A percentile compares a stretch with the other conserved stretches of the same genome.
These are phyloP conservation scores for Epichloe elymi DNA, from an alignment of 2,329 filamentous ascomycete species.

Conservation along the genomic window DNA sequence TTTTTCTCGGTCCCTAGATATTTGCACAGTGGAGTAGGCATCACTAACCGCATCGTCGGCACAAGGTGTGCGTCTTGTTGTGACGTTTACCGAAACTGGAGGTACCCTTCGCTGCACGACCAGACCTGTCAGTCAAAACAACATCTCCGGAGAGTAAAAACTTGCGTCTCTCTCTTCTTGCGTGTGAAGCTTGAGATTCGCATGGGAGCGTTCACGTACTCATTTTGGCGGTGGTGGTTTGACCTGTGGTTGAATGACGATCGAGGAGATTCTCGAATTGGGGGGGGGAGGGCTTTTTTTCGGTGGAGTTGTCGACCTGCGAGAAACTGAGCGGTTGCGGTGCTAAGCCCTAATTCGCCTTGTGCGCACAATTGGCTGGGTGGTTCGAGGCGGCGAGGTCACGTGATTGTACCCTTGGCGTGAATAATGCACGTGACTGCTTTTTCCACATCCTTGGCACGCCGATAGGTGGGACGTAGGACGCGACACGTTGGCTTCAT, in stretches of 20 bases:
- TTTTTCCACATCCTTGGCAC: too few relatives aligned
- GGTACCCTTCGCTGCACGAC: constrained; percentile 40
- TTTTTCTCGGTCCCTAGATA: constrained; percentile 7
- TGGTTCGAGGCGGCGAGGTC: constrained; percentile 13
- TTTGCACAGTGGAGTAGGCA: constrained; percentile 2
- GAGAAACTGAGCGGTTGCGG: constrained; percentile 6
- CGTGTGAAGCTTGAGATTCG: not conserved
- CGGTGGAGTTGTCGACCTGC: constrained; percentile 22
- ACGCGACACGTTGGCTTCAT: too few relatives aligned
- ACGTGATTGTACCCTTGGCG: constrained; percentile 18
- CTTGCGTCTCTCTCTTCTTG: not conserved
- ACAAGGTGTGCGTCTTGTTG: constrained; percentile 97
- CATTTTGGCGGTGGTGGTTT: constrained; percentile 40
- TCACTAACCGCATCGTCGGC: constrained; percentile 91
- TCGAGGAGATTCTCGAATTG: constrained; percentile 22
- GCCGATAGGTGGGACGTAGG: too few relatives aligned
- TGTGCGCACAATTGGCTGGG: constrained; percentile 10
- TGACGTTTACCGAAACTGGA: constrained; percentile 55
- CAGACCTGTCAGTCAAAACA: constrained; percentile 12
- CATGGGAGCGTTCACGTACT: constrained; percentile 30
- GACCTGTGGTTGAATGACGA: constrained; percentile 26
- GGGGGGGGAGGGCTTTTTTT: constrained; percentile 19
- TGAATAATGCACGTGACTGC: not conserved
- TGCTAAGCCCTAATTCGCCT: constrained; percentile 23
- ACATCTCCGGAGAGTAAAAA: not conserved